Evolutionary conservation across 306 rosid species (phyloP).

Genomic region (Clitoria ternatea): DNA sequence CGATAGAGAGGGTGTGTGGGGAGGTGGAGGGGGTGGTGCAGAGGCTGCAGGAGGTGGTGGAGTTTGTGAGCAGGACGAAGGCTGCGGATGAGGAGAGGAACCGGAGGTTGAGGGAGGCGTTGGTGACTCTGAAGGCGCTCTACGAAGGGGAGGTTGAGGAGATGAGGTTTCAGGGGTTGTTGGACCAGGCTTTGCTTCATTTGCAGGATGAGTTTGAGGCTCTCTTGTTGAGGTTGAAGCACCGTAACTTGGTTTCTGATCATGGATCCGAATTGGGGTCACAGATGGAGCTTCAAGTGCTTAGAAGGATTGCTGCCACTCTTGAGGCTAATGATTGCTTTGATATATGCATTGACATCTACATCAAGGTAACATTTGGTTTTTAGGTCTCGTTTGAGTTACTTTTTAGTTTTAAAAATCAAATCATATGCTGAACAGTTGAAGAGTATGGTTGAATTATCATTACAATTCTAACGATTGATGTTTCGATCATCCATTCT

Average conservation of each 20-base stretch:
- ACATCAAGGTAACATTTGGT: constrained; percentile 58
- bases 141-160: constrained; percentile 74
- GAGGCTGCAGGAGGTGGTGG: constrained; percentile 90
- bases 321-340: constrained; percentile 74
- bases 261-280: constrained; percentile 47
- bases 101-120: constrained; percentile 59
- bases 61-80: constrained; percentile 81
- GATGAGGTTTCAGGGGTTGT: constrained; percentile 76
- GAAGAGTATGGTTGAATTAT: too few species aligned
- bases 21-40: constrained; percentile 75
- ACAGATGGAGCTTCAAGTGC: constrained; percentile 51
- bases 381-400: too few species aligned
- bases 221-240: constrained; percentile 47
- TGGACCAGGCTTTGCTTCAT: constrained; percentile 68
- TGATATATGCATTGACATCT: constrained; percentile 86
- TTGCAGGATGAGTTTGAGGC: constrained; percentile 78
- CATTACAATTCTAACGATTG: too few species aligned
- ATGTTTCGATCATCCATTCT: too few species aligned
- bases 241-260: constrained; percentile 28
- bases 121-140: constrained; percentile 57
- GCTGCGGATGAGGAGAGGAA: constrained; percentile 61
- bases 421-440: too few species aligned
- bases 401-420: too few species aligned
- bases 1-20: constrained; percentile 40
- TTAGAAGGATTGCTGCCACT: constrained; percentile 50